Evolutionary conservation across 371 early-diverging fungal genomes (phyloP).

Genomic region (Phascolomyces articulosus): DNA sequence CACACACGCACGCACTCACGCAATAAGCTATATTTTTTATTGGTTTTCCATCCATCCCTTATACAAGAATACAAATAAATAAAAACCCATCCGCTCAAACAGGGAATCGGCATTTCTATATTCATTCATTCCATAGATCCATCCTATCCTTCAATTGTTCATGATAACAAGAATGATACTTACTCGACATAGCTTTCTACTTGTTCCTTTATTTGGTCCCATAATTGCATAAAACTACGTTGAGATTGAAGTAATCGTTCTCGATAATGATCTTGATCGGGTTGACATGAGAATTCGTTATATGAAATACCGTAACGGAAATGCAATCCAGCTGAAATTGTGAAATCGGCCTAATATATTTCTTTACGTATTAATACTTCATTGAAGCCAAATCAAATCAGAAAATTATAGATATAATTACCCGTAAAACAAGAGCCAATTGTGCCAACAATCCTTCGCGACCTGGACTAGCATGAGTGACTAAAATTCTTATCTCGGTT

Average conservation of each 20-base stretch:
- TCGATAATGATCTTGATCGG: constrained; percentile 64
- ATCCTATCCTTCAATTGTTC: background rate
- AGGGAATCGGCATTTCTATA: too few relatives aligned
- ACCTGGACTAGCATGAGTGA: constrained; percentile 69
- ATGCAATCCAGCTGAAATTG: constrained; percentile 70
- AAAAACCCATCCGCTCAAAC: too few relatives aligned
- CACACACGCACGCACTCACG: too few relatives aligned
- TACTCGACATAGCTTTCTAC: constrained; percentile 65
- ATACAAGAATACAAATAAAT: too few relatives aligned
- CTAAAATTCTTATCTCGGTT: constrained; percentile 61
- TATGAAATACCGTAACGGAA: constrained; percentile 73
- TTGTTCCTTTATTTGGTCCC: constrained; percentile 62
- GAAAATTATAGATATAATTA: constrained; percentile 21
- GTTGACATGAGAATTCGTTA: constrained; percentile 68
- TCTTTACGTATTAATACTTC: too few relatives aligned
- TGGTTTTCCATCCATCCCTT: too few relatives aligned
- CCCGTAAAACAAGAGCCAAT: constrained; percentile 59
- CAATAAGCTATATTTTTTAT: too few relatives aligned
- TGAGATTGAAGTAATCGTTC: constrained; percentile 59
- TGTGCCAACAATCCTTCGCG: constrained; percentile 69
- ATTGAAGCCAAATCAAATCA: background rate
- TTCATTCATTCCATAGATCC: background rate
- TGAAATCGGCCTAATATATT: constrained; percentile 61
- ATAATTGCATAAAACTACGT: constrained; percentile 59
- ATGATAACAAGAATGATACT: constrained; percentile 11